Evolutionary conservation across 208 protist genomes (phyloP), one percentile per base, ranked within the genome.

Genomic region (Crithidia mellificae): DNA sequence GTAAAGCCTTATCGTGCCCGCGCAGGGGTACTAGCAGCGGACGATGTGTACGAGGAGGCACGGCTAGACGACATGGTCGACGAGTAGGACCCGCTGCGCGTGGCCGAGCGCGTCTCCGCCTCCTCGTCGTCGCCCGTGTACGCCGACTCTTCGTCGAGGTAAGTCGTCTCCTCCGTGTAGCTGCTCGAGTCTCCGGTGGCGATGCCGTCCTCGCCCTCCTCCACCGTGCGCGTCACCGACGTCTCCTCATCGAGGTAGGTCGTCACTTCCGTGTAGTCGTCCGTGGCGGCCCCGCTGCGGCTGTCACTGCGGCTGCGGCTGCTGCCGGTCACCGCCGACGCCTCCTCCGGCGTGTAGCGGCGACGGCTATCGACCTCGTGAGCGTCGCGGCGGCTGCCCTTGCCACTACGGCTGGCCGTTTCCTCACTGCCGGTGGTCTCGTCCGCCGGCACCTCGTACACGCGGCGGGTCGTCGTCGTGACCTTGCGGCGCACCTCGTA

Each of bases 191-290:
- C 59, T 14, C 59, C 46, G 1, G 59, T 55, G 0, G 46, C 59
- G 34, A 41, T 46, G 59, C 22, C 15, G 2, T n/a, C 63, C 15
- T 43, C 54, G 2, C 20, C 34, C 29, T 63, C 44, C 36, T 55
- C 61, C 24, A 39, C 63, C 27, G 41, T 63, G 47, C 49, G 68
- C 25, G 55, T 44, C 14, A 49, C 71, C 55, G 32, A 57, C 65
- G 34, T 71, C 67, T 78, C 68, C 32, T 83, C 75, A 58, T 83
- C 72, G 43, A 81, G 25, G 61, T 90, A 84, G 27, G 74, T 81
- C 39, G 73, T 78, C n/a, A 80, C 77, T 32, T 84, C 68, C 25
- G 68, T 70, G 63, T 84, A 78, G 61, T 68, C 67, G 25, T 79
- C 71, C 9, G 69, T 57, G 54, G 27, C 61, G n/a, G 67, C 53